Percentiles rank a stretch among this genome's conserved stretches.
Evolutionary conservation across 2,329 filamentous ascomycete genomes (phyloP).

Genomic region (Hysterium pulicare): DNA sequence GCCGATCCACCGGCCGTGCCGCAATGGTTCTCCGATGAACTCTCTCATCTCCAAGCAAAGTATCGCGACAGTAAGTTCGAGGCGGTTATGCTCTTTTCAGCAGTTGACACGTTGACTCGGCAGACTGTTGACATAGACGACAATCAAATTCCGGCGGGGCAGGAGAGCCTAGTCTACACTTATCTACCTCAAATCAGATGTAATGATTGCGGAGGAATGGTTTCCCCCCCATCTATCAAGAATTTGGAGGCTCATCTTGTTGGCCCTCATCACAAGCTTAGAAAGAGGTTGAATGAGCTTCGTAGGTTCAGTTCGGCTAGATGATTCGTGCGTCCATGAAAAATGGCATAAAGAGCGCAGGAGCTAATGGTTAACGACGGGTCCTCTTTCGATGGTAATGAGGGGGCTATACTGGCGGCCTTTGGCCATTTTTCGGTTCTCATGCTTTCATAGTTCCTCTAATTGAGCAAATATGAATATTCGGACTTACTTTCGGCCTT

Average conservation of each 20-base stretch:
- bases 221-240: not conserved
- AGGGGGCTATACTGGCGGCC: too few species aligned
- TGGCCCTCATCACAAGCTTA: too few species aligned
- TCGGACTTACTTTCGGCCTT: too few species aligned
- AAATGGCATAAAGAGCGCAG: too few species aligned
- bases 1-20: not conserved
- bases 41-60: not conserved
- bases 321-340: too few species aligned
- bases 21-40: not conserved
- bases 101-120: not conserved
- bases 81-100: not conserved
- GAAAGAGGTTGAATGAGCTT: too few species aligned
- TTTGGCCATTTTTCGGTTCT: too few species aligned
- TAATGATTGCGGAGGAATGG: not conserved
- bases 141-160: not conserved
- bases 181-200: constrained; percentile 1
- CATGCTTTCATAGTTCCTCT: too few species aligned
- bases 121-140: not conserved
- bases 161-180: not conserved
- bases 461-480: too few species aligned
- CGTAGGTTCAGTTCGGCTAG: too few species aligned
- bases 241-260: constrained; percentile 1
- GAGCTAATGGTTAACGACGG: too few species aligned
- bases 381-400: too few species aligned
- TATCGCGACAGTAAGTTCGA: not conserved